phyloP scores from a whole-genome alignment of 148 eudicot genomes.

The Dianthus caryophyllus region DNA sequence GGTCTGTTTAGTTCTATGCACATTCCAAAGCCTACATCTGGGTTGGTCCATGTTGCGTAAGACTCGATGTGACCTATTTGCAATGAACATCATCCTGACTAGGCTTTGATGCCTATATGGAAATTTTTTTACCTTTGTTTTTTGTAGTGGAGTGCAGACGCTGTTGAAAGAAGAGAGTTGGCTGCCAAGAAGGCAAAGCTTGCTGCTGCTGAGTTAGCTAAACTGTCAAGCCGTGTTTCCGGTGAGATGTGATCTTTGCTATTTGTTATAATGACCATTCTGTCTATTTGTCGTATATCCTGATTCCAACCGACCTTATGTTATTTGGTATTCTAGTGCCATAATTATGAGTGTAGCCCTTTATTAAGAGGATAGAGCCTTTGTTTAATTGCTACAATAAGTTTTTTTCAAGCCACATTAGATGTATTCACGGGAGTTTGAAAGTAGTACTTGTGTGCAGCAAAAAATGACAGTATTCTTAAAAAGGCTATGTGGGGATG shows the following conservation, averaged over 20 bases:
- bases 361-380: background rate
- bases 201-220: conserved; percentile 97
- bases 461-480: background rate
- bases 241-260: conserved; percentile 43
- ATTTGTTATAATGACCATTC: background rate
- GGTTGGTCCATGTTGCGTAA: background rate
- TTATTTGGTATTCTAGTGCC: background rate
- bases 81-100: background rate
- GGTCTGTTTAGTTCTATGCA: background rate
- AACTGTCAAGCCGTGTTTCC: conserved; percentile 88
- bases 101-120: background rate
- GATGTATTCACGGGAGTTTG: no score
- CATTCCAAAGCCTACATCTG: background rate
- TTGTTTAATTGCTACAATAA: background rate
- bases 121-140: conserved; percentile 8
- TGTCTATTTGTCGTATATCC: background rate
- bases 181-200: conserved; percentile 95
- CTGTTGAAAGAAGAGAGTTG: conserved; percentile 77
- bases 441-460: background rate
- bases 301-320: background rate
- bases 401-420: background rate
- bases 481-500: background rate
- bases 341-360: background rate
- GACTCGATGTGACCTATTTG: background rate
- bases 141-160: conserved; percentile 75